A percentile compares a stretch with the other conserved stretches of the same genome.
Evolutionary conservation across 1,139 yeast species (phyloP).

Genomic region (Torulaspora globosa): DNA sequence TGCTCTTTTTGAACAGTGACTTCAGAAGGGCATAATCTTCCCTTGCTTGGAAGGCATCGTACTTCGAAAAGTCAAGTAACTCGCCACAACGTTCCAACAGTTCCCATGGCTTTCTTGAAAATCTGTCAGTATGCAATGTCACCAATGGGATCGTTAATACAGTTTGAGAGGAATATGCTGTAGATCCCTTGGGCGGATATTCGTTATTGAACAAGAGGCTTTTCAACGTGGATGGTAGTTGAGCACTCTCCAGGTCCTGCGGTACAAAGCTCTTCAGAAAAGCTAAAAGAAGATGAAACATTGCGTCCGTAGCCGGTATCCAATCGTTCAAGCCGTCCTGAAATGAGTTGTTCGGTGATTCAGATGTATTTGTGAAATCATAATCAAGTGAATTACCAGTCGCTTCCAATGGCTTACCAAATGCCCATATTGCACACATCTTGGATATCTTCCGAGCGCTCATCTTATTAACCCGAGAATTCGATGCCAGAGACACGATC

Average conservation of each 20-base stretch:
- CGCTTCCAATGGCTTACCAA: constrained; percentile 40
- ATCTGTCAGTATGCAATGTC: constrained; percentile 57
- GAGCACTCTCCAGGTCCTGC: constrained; percentile 47
- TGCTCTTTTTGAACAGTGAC: constrained; percentile 58
- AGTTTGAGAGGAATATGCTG: constrained; percentile 40
- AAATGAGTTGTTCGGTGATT: constrained; percentile 41
- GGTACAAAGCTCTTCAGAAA: constrained; percentile 80
- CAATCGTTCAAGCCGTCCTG: constrained; percentile 72
- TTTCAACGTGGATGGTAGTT: constrained; percentile 62
- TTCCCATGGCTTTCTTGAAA: constrained; percentile 53
- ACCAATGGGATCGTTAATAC: constrained; percentile 63
- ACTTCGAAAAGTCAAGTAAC: constrained; percentile 64
- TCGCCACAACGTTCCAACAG: constrained; percentile 52
- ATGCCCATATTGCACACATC: constrained; percentile 89
- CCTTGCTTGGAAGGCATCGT: constrained; percentile 63
- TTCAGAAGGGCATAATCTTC: constrained; percentile 77
- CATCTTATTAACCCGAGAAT: constrained; percentile 72
- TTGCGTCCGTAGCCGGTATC: constrained; percentile 80
- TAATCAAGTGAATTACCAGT: constrained; percentile 17
- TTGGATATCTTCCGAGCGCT: constrained; percentile 77
- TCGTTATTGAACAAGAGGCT: constrained; percentile 56
- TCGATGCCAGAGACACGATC: constrained; percentile 74
- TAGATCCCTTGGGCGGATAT: constrained; percentile 57
- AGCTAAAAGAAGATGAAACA: constrained; percentile 73
- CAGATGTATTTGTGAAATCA: constrained; percentile 22